phyloP scores from a whole-genome alignment of 768 basidiomycete genomes.

The Artomyces pyxidatus region DNA sequence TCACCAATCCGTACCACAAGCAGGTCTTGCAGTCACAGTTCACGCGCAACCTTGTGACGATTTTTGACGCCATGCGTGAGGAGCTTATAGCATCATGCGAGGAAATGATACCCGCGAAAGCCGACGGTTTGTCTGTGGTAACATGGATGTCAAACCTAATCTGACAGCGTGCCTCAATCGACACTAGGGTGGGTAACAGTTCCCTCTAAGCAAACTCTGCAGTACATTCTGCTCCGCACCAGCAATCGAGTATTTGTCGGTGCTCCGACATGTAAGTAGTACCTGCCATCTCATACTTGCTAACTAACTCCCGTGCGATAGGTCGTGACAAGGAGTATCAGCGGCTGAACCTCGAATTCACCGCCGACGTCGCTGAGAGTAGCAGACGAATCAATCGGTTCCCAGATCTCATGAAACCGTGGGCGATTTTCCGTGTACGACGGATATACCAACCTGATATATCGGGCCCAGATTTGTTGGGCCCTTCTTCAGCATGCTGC shows the following conservation, averaged over 20 bases:
- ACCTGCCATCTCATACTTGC: background rate
- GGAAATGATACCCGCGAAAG: slow-evolving; percentile 26
- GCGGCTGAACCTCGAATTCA: slow-evolving; percentile 28
- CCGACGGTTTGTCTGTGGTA: slow-evolving; percentile 6
- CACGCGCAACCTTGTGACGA: slow-evolving; percentile 29
- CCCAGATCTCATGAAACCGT: slow-evolving; percentile 33
- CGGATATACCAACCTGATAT: slow-evolving; percentile 24
- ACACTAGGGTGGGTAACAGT: slow-evolving; percentile 30
- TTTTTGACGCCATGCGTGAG: slow-evolving; percentile 34
- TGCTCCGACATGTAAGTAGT: slow-evolving; percentile 29
- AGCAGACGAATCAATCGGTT: slow-evolving; percentile 28
- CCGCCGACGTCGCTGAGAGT: slow-evolving; percentile 27
- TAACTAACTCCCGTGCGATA: slow-evolving; percentile 11
- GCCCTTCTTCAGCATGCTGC: slow-evolving; percentile 11
- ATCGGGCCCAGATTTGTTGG: slow-evolving; percentile 16
- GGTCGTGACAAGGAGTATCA: slow-evolving; percentile 36
- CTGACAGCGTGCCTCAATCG: background rate
- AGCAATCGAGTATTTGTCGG: slow-evolving; percentile 40
- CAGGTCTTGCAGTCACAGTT: slow-evolving; percentile 23
- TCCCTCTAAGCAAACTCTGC: slow-evolving; percentile 20
- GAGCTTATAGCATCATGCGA: slow-evolving; percentile 36
- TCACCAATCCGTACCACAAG: slow-evolving; percentile 24
- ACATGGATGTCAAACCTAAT: background rate
- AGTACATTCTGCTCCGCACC: slow-evolving; percentile 29
- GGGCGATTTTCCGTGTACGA: too few relatives aligned